A percentile compares a stretch with the other conserved stretches of the same genome.
Conservation (phyloP, 495 filamentous ascomycete species). For the Penicillium bovifimosum region DNA sequence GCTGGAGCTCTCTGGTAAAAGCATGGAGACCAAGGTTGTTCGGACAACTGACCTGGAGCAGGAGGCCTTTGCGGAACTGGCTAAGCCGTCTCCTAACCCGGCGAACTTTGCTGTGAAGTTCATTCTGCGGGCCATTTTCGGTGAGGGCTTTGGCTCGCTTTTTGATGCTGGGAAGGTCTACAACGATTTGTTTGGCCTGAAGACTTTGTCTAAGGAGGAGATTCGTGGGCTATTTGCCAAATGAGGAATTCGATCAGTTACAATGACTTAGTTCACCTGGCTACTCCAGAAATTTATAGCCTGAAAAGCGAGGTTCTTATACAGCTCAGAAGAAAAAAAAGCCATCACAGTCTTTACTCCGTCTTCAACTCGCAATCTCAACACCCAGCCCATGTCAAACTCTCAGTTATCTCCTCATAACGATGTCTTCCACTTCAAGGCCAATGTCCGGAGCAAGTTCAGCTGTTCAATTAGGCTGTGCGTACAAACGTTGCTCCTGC, state of each 20-base stretch:
- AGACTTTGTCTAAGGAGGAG: conserved; percentile 25
- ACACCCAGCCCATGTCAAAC: neutral
- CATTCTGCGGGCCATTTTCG: conserved; percentile 35
- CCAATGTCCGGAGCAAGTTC: neutral
- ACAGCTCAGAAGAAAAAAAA: too few relatives aligned
- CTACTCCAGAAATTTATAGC: too few relatives aligned
- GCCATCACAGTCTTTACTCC: neutral
- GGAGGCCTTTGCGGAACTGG: conserved; percentile 34
- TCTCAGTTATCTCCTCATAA: neutral
- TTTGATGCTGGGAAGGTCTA: conserved; percentile 21
- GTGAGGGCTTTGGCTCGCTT: conserved; percentile 39
- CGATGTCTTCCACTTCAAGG: neutral
- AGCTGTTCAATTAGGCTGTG: neutral
- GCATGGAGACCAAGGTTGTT: conserved; percentile 35
- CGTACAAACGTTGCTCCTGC: neutral
- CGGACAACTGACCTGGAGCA: conserved; percentile 39
- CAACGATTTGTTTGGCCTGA: conserved; percentile 39
- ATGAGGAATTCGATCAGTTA: neutral
- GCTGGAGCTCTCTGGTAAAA: conserved; percentile 44
- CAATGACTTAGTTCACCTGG: too few relatives aligned
- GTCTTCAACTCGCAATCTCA: neutral
- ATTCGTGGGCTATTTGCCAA: conserved; percentile 3
- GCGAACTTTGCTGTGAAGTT: conserved; percentile 38
- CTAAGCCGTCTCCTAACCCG: conserved; percentile 22
- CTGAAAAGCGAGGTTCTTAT: neutral